Conservation (phyloP, 768 basidiomycete genomes). For the Sporobolomyces phaffii region DNA sequence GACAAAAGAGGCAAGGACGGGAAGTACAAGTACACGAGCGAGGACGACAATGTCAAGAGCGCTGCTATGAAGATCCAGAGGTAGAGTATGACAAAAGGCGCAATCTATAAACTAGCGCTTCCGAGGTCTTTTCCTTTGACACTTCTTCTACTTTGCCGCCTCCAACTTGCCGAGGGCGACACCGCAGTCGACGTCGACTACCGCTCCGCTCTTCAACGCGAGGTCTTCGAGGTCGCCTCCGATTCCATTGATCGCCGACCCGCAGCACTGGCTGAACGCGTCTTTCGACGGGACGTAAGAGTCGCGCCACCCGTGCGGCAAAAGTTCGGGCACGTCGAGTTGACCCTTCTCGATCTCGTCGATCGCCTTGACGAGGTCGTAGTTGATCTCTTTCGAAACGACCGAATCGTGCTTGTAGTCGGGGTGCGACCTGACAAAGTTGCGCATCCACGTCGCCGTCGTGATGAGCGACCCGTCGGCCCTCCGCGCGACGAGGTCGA, state of each 20-base stretch:
- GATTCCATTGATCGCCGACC: neutral
- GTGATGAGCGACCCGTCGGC: slow-evolving; percentile 77
- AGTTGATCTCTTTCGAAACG: slow-evolving; percentile 83
- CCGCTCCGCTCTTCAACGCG: neutral
- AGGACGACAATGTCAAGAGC: no score
- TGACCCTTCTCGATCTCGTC: slow-evolving; percentile 74
- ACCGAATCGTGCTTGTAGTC: slow-evolving; percentile 90
- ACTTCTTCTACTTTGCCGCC: neutral
- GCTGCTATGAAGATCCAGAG: no score
- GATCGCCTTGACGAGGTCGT: slow-evolving; percentile 79
- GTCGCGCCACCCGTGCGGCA: slow-evolving; percentile 55
- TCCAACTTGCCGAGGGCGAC: neutral
- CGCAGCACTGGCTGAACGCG: slow-evolving; percentile 13
- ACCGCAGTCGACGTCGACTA: slow-evolving; percentile 10
- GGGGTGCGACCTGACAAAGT: slow-evolving; percentile 84
- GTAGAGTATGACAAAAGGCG: no score
- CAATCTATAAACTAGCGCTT: no score
- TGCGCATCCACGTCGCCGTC: slow-evolving; percentile 85
- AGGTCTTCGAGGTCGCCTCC: neutral
- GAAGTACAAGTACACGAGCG: no score
- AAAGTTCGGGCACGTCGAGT: slow-evolving; percentile 48
- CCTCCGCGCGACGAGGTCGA: slow-evolving; percentile 66
- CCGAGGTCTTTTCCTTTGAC: no score
- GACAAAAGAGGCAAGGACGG: no score
- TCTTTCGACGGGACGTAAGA: neutral